Evolutionary conservation across 129 eudicot genomes (phyloP), one percentile per base, ranked within the genome.

Genomic region (Centella asiatica): DNA sequence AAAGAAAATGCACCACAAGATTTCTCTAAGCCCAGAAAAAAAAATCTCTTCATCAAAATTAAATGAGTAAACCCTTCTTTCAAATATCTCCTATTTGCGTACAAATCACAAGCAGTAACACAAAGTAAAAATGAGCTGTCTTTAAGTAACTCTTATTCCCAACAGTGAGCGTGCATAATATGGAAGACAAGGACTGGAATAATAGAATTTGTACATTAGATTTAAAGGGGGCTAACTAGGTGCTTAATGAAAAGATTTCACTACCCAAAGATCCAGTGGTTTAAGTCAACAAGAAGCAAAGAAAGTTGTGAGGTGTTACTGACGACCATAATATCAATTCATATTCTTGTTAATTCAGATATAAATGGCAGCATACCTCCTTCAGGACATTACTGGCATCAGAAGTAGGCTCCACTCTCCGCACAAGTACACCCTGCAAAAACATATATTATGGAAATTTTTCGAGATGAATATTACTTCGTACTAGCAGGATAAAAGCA

Each of bases 341-440:
- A 47, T 9, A 28, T 42, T 63, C 8, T 5, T 32, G 31, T 31
- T 12, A 55, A 27, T 17, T 31, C 42, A 46, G 53, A 27, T 28
- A 20, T 15, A 69, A 66, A 64, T 31, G 31, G 57, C 42, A 63
- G 55, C 20, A 25, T 78, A 86, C 95, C 95, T 86, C 94, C 78
- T 84, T 90, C 80, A 90, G 66, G 72, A 84, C 87, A 75, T 72
- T 70, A 66, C 72, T 71, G 39, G 95, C 94, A 76, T 86, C 90
- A 8, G 98, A 86, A 73, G 98, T 90, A 58, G 95, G 95, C 62
- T 90, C 98, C 49, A 87, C 85, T 75, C 87, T 80, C 37, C 95
- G 89, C 60, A 90, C 98, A 63, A 90, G 95, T 39, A 90, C 90
- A 64, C 98, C 98, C 90, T 87, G 83, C 70, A 71, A 15, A 71